Evolutionary conservation across 1,284 basidiomycete species (phyloP).

Genomic region (Agroathelia rolfsii): DNA sequence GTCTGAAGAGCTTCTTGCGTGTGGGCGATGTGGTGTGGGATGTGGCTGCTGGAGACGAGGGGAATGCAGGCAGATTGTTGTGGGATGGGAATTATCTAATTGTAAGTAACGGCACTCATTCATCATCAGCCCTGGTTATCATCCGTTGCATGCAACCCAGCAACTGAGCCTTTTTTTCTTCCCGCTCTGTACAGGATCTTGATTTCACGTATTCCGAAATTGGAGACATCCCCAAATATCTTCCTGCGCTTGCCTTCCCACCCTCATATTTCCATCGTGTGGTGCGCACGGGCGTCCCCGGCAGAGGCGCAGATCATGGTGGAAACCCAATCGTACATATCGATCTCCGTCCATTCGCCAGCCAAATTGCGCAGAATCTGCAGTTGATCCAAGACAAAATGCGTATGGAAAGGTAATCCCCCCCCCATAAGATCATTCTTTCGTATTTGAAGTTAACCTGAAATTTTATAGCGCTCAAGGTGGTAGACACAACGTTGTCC

Average conservation of each 20-base stretch:
- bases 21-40: conserved; percentile 79
- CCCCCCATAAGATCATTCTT: conserved; percentile 3
- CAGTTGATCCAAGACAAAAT: conserved; percentile 69
- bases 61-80: conserved; percentile 65
- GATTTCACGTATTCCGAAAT: conserved; percentile 67
- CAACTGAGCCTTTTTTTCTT: background rate
- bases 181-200: conserved; percentile 56
- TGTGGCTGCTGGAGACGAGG: conserved; percentile 71
- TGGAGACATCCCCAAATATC: conserved; percentile 68
- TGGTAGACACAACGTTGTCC: conserved; percentile 64
- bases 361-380: conserved; percentile 60
- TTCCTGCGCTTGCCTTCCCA: conserved; percentile 66
- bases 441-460: conserved; percentile 6
- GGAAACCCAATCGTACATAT: conserved; percentile 66
- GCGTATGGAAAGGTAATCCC: conserved; percentile 67
- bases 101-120: conserved; percentile 30
- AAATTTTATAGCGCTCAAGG: conserved; percentile 53
- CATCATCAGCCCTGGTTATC: conserved; percentile 8
- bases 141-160: conserved; percentile 2
- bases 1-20: conserved; percentile 45
- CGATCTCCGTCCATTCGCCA: conserved; percentile 65
- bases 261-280: conserved; percentile 81
- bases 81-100: conserved; percentile 80
- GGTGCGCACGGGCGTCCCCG: conserved; percentile 47
- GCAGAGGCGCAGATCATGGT: conserved; percentile 27